Conservation (phyloP, 495 filamentous ascomycete species). For the Stereocaulon alpinum region DNA sequence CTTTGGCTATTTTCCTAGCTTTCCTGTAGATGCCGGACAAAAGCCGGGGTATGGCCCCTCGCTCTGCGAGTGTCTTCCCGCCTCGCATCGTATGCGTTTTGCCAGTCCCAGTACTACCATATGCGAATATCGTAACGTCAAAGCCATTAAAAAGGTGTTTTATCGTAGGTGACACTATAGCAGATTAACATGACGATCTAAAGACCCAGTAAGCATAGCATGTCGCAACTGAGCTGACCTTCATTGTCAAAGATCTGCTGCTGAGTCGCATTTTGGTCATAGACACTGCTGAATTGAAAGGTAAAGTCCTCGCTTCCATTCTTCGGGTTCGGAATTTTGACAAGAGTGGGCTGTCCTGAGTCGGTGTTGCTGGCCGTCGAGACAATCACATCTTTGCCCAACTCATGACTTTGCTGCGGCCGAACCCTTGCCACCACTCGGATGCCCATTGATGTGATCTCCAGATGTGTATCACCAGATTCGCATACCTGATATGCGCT, state of each 20-base stretch:
- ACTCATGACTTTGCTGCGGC: conserved; percentile 73
- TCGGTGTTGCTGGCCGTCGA: conserved; percentile 32
- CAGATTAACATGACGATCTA: conserved; percentile 22
- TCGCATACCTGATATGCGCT: background rate
- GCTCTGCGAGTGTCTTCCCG: conserved; percentile 75
- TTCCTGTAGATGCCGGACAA: conserved; percentile 75
- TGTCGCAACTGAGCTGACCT: conserved; percentile 38
- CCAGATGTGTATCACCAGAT: background rate
- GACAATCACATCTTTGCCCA: conserved; percentile 76
- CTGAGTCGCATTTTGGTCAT: conserved; percentile 68
- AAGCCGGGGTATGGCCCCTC: conserved; percentile 83
- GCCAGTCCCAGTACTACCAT: conserved; percentile 89
- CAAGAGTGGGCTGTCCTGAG: conserved; percentile 50
- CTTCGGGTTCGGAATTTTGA: conserved; percentile 91
- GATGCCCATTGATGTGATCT: conserved; percentile 27
- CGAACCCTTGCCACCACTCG: conserved; percentile 84
- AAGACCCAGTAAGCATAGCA: background rate
- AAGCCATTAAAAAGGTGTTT: conserved; percentile 91
- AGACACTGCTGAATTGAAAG: conserved; percentile 92
- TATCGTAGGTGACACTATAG: conserved; percentile 58
- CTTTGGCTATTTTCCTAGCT: conserved; percentile 79
- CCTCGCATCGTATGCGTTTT: conserved; percentile 99
- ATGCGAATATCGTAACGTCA: conserved; percentile 91
- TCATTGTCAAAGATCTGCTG: conserved; percentile 81
- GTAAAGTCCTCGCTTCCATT: conserved; percentile 84